These are phyloP conservation scores for Salix dunnii DNA, from an alignment of 345 rosid species.

Conservation along the genomic window DNA sequence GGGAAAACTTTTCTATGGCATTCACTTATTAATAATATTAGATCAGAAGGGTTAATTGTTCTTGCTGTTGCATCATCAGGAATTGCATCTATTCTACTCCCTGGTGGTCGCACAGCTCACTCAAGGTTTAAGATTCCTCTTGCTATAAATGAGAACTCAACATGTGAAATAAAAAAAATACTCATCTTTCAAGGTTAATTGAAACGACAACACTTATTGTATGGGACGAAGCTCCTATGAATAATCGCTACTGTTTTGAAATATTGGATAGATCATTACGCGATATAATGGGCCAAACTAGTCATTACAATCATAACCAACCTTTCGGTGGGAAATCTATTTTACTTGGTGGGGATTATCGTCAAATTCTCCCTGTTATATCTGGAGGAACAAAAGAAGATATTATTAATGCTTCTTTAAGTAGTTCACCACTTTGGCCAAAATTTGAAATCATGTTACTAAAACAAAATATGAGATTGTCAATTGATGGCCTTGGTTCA, in stretches of 20 bases:
- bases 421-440: not conserved
- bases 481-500: too few relatives aligned
- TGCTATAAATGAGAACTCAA: not conserved
- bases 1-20: not conserved
- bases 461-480: not conserved
- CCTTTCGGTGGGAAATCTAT: not conserved
- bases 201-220: not conserved
- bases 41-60: not conserved
- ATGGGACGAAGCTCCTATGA: not conserved
- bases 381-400: not conserved
- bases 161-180: not conserved
- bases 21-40: not conserved
- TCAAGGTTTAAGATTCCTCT: conserved; percentile 1
- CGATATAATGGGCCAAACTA: not conserved
- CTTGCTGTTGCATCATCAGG: not conserved
- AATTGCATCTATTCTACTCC: not conserved
- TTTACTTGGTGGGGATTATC: not conserved
- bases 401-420: not conserved
- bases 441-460: not conserved
- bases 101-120: not conserved
- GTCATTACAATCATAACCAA: not conserved
- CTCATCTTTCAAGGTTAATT: not conserved
- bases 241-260: not conserved
- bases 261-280: not conserved
- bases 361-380: not conserved